Evolutionary conservation across 2,329 filamentous ascomycete genomes (phyloP).

Genomic region (Pleurostoma richardsiae): DNA sequence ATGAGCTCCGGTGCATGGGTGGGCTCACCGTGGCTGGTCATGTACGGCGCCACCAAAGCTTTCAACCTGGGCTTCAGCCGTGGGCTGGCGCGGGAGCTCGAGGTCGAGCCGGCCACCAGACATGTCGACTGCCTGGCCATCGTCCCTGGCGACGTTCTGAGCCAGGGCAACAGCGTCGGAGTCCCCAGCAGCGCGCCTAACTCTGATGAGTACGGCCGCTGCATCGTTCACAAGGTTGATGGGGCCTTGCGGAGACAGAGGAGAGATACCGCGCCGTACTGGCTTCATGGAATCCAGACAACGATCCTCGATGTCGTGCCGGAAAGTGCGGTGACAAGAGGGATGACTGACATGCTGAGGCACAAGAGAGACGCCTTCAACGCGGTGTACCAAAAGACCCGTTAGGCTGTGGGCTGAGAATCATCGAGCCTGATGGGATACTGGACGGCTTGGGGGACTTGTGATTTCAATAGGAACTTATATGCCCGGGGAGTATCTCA

Average conservation of each 20-base stretch:
- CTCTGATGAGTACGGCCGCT: slow-evolving; percentile 9
- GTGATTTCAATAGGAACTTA: too few relatives aligned
- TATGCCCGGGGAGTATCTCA: too few relatives aligned
- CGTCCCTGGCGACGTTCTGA: slow-evolving; percentile 20
- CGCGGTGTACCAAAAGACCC: neutral
- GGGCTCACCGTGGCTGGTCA: slow-evolving; percentile 20
- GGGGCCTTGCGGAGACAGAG: slow-evolving; percentile 13
- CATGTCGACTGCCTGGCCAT: slow-evolving; percentile 22
- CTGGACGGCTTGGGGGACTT: too few relatives aligned
- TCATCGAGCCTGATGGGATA: too few relatives aligned
- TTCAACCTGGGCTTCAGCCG: slow-evolving; percentile 21
- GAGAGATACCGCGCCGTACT: slow-evolving; percentile 17
- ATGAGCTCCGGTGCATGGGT: slow-evolving; percentile 17
- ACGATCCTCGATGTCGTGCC: slow-evolving; percentile 2
- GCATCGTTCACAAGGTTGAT: slow-evolving; percentile 14
- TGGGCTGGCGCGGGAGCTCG: slow-evolving; percentile 20
- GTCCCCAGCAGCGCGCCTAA: slow-evolving; percentile 10
- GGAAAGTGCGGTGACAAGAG: slow-evolving; percentile 2
- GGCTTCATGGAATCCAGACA: slow-evolving; percentile 15
- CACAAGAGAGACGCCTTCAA: neutral
- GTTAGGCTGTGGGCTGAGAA: too few relatives aligned
- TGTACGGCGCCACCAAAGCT: slow-evolving; percentile 24
- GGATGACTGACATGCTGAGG: neutral
- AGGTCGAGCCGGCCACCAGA: slow-evolving; percentile 9
- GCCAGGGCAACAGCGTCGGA: slow-evolving; percentile 14